phyloP scores from a whole-genome alignment of 2,329 filamentous ascomycete species.

The Blastomyces silverae region DNA sequence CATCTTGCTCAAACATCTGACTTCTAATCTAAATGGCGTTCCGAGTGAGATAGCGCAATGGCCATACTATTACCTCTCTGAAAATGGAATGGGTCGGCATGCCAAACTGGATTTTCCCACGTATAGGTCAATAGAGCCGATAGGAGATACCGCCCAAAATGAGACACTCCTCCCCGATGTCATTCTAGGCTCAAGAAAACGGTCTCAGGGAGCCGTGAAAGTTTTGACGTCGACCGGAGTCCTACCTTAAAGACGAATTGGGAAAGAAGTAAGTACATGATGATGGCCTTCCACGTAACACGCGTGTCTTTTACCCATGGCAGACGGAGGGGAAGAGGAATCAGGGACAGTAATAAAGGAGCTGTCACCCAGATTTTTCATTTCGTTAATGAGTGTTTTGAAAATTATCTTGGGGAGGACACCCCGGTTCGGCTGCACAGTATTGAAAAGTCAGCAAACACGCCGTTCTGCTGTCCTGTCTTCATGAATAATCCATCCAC shows the following conservation, averaged over 20 bases:
- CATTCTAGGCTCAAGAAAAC: slow-evolving; percentile 15
- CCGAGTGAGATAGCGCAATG: slow-evolving; percentile 16
- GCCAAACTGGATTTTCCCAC: not conserved
- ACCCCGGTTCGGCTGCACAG: not conserved
- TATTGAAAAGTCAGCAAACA: slow-evolving; percentile 12
- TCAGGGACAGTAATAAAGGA: not conserved
- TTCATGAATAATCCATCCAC: slow-evolving; percentile 17
- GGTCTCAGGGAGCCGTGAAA: not conserved
- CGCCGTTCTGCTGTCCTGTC: not conserved
- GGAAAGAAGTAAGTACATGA: slow-evolving; percentile 12
- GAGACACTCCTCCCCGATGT: slow-evolving; percentile 16
- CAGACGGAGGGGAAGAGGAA: not conserved
- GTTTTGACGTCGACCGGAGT: slow-evolving; percentile 14
- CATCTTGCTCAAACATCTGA: slow-evolving; percentile 16
- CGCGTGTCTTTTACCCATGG: slow-evolving; percentile 14
- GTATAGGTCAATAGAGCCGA: not conserved
- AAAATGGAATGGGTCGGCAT: slow-evolving; percentile 11
- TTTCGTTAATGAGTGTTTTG: slow-evolving; percentile 12
- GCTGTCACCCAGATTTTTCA: not conserved
- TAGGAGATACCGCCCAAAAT: slow-evolving; percentile 2
- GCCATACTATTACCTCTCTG: slow-evolving; percentile 17
- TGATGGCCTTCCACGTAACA: not conserved
- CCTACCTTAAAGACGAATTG: slow-evolving; percentile 11
- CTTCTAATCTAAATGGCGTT: slow-evolving; percentile 10
- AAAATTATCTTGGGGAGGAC: slow-evolving; percentile 6